These are phyloP conservation scores for Talaromyces sp. DNA, from an alignment of 2,329 filamentous ascomycete genomes.

Conservation along the genomic window DNA sequence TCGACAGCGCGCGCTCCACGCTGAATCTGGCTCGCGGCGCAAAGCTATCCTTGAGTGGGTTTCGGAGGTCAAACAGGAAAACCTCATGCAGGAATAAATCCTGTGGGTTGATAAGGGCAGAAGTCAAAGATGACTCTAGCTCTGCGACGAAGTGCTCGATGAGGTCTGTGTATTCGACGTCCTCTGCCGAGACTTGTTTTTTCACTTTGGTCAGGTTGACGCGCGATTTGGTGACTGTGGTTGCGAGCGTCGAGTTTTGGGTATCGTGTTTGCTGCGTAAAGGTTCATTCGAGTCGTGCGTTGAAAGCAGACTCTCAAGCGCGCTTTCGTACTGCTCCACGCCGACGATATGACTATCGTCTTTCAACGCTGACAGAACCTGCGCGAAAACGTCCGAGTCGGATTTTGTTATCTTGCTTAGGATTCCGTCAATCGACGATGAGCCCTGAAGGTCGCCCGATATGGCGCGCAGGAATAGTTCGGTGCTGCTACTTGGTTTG, in stretches of 20 bases:
- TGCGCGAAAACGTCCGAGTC: conserved; percentile 45
- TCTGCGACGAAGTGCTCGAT: conserved; percentile 44
- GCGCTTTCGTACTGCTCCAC: conserved; percentile 43
- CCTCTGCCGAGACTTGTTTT: conserved; percentile 48
- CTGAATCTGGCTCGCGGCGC: conserved; percentile 54
- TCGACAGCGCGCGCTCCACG: conserved; percentile 55
- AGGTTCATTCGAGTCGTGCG: conserved; percentile 40
- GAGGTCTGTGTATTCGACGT: conserved; percentile 51
- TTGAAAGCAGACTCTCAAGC: conserved; percentile 44
- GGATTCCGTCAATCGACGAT: conserved; percentile 46
- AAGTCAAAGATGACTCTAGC: conserved; percentile 35
- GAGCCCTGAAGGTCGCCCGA: conserved; percentile 51
- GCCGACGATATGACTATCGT: conserved; percentile 25
- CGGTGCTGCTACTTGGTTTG: conserved; percentile 25
- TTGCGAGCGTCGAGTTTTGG: conserved; percentile 52
- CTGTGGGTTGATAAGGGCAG: conserved; percentile 45
- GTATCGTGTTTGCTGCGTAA: conserved; percentile 72
- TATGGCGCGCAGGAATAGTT: conserved; percentile 38
- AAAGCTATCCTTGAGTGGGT: conserved; percentile 54
- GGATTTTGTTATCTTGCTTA: conserved; percentile 48
- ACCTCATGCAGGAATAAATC: conserved; percentile 52
- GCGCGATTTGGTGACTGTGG: conserved; percentile 57
- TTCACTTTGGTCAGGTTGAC: conserved; percentile 54
- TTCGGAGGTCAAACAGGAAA: conserved; percentile 54
- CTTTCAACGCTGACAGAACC: conserved; percentile 35